phyloP scores from a whole-genome alignment of 805 yeast species.

The Hanseniaspora hatyaiensis region DNA sequence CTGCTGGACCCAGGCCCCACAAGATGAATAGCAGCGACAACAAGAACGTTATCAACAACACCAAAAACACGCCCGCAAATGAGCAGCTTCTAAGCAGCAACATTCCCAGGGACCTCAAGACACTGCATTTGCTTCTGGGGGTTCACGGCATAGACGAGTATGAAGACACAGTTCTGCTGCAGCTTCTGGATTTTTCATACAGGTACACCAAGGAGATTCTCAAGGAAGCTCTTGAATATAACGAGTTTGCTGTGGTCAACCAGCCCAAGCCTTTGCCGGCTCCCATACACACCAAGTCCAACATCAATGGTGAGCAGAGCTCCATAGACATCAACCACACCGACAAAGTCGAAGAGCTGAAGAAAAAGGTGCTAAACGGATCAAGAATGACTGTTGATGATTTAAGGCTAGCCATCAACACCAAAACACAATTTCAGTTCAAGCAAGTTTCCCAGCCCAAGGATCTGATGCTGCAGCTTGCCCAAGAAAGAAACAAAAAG shows the following conservation, averaged over 20 bases:
- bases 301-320: slow-evolving; percentile 5
- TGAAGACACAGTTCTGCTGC: slow-evolving; percentile 92
- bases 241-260: slow-evolving; percentile 55
- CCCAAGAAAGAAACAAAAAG: slow-evolving; percentile 81
- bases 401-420: slow-evolving; percentile 80
- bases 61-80: slow-evolving; percentile 15
- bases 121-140: slow-evolving; percentile 80
- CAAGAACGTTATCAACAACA: slow-evolving; percentile 7
- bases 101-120: slow-evolving; percentile 77
- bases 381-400: slow-evolving; percentile 73
- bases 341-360: not conserved
- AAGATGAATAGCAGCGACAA: slow-evolving; percentile 7
- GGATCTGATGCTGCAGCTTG: slow-evolving; percentile 78
- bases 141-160: slow-evolving; percentile 84
- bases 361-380: slow-evolving; percentile 24
- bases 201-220: slow-evolving; percentile 74
- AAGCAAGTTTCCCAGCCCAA: slow-evolving; percentile 88
- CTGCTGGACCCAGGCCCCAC: no score
- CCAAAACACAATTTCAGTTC: slow-evolving; percentile 90
- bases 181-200: slow-evolving; percentile 93
- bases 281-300: slow-evolving; percentile 12
- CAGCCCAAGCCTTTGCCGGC: slow-evolving; percentile 19
- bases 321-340: slow-evolving; percentile 3
- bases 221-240: slow-evolving; percentile 79
- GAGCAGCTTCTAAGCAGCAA: slow-evolving; percentile 26